Evolutionary conservation across 179 eudicot genomes (phyloP).

Genomic region (Silene noctiflora): DNA sequence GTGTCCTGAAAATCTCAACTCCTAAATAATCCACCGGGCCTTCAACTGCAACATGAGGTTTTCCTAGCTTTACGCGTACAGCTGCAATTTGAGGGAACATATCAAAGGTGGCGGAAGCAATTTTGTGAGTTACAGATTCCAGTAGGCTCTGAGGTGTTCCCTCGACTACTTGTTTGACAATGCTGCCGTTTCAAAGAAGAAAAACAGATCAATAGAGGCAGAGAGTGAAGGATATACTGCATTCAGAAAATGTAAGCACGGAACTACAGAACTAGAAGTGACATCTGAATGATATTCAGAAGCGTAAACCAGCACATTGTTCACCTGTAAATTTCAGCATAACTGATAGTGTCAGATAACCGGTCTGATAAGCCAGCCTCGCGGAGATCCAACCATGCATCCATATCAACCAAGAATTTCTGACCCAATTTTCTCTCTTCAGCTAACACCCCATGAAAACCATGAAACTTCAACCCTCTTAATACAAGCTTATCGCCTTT

Average conservation of each 20-base stretch:
- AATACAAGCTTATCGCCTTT: slow-evolving; percentile 75
- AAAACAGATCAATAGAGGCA: slow-evolving; percentile 1
- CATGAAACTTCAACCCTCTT: slow-evolving; percentile 79
- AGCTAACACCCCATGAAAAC: slow-evolving; percentile 79
- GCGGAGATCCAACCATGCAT: slow-evolving; percentile 89
- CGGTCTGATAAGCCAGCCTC: slow-evolving; percentile 61
- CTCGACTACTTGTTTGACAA: slow-evolving; percentile 66
- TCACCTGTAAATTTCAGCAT: slow-evolving; percentile 79
- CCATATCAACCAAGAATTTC: slow-evolving; percentile 79
- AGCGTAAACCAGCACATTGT: slow-evolving; percentile 8
- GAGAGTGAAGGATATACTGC: neutral
- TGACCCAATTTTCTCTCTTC: slow-evolving; percentile 83
- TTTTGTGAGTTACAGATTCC: slow-evolving; percentile 74
- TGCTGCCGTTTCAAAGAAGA: slow-evolving; percentile 39
- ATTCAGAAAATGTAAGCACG: neutral
- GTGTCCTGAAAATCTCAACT: slow-evolving; percentile 56
- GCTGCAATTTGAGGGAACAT: slow-evolving; percentile 55
- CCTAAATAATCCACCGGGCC: slow-evolving; percentile 86
- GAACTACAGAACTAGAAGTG: too few species aligned
- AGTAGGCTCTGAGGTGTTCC: slow-evolving; percentile 66
- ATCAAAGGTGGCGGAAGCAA: slow-evolving; percentile 51
- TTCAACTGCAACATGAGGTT: slow-evolving; percentile 86
- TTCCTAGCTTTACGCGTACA: slow-evolving; percentile 64
- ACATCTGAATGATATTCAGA: too few species aligned
- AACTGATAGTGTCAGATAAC: slow-evolving; percentile 73